These are phyloP conservation scores for Beauveria bassiana DNA, from an alignment of 2,329 filamentous ascomycete species.

Conservation along the genomic window DNA sequence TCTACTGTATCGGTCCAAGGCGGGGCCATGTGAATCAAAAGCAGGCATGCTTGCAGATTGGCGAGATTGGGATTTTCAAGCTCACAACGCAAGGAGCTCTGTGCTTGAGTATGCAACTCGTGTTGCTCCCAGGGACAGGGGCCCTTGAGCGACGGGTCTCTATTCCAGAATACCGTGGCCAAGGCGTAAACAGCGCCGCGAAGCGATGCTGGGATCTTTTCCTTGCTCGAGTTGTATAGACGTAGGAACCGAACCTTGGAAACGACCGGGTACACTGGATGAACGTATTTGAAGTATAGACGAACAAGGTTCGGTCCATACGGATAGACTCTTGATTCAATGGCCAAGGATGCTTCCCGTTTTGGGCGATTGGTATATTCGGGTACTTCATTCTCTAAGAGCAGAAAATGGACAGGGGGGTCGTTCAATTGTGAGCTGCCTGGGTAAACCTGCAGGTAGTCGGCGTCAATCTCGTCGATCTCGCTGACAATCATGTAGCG, in stretches of 20 bases:
- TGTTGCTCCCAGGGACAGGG: constrained; percentile 32
- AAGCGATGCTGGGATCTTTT: constrained; percentile 34
- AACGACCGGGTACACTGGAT: constrained; percentile 35
- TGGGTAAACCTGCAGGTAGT: constrained; percentile 34
- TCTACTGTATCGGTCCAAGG: constrained; percentile 38
- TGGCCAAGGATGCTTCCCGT: constrained; percentile 30
- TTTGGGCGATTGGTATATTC: constrained; percentile 32
- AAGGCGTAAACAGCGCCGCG: constrained; percentile 38
- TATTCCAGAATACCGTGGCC: constrained; percentile 34
- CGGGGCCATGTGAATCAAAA: constrained; percentile 37
- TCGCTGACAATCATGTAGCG: constrained; percentile 37
- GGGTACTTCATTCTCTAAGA: constrained; percentile 37
- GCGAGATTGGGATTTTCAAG: constrained; percentile 39
- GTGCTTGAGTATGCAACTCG: constrained; percentile 32
- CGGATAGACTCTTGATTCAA: constrained; percentile 34
- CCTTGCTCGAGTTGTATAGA: constrained; percentile 29
- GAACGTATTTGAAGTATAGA: constrained; percentile 38
- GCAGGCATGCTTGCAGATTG: constrained; percentile 37
- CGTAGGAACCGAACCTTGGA: constrained; percentile 36
- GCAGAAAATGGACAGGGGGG: constrained; percentile 37
- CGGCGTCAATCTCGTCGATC: constrained; percentile 36
- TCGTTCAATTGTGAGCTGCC: constrained; percentile 27
- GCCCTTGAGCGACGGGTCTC: constrained; percentile 23
- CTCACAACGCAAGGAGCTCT: constrained; percentile 35
- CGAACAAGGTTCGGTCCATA: constrained; percentile 34